Conservation (phyloP, 345 rosid genomes). For the Psidium friedrichsthalianum region DNA sequence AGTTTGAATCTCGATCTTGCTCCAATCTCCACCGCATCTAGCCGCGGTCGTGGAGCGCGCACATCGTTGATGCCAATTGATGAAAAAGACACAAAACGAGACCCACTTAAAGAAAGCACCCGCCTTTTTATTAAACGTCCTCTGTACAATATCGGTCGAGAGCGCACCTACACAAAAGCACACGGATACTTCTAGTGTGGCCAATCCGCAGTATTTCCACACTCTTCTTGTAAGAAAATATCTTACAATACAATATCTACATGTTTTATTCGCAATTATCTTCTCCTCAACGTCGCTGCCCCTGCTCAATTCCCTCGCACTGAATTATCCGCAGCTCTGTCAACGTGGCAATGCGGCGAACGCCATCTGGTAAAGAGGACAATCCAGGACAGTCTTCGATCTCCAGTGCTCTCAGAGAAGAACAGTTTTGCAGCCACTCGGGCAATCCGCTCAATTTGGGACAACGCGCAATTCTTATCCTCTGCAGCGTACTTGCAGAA, state of each 20-base stretch:
- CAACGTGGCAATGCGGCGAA: constrained; percentile 5
- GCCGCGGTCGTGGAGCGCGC: no score
- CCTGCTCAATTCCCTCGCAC: neutral
- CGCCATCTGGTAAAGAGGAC: neutral
- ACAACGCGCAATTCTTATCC: neutral
- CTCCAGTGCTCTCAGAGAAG: neutral
- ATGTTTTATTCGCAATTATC: no score
- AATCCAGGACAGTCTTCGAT: neutral
- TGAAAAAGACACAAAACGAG: no score
- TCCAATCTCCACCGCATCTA: no score
- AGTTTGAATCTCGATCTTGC: no score
- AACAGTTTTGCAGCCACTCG: neutral
- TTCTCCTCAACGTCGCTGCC: neutral
- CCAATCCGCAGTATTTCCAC: neutral
- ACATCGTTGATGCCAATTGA: no score
- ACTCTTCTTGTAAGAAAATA: neutral
- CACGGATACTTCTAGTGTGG: neutral
- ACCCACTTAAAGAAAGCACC: no score
- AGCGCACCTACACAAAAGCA: no score
- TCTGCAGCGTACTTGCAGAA: neutral
- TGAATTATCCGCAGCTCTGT: neutral
- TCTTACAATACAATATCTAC: neutral
- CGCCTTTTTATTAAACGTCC: no score
- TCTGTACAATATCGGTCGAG: no score
- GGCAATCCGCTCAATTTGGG: constrained; percentile 6